These are phyloP conservation scores for Cafeteria roenbergensis DNA, from an alignment of 108 stramenopile genomes.

Conservation along the genomic window DNA sequence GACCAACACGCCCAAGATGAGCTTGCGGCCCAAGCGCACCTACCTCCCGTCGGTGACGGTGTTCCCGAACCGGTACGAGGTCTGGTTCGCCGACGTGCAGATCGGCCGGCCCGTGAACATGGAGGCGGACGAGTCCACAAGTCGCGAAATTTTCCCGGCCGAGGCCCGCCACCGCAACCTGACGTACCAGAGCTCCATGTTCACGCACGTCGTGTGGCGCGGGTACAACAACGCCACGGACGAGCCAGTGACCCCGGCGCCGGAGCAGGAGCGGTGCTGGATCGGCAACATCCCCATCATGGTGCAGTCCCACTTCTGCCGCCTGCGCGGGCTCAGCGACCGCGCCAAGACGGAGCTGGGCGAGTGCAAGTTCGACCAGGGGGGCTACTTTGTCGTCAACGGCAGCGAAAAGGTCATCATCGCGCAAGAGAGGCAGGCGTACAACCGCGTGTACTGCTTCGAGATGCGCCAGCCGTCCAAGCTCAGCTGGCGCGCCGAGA, in stretches of 20 bases:
- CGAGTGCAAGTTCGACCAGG: slow-evolving; percentile 98
- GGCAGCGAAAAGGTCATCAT: slow-evolving; percentile 97
- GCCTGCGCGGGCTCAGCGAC: slow-evolving; percentile 77
- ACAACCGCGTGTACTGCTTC: slow-evolving; percentile 97
- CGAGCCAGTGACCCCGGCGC: slow-evolving; percentile 4
- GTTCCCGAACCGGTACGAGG: slow-evolving; percentile 59
- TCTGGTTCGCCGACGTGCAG: slow-evolving; percentile 90
- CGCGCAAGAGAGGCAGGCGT: slow-evolving; percentile 91
- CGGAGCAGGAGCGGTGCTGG: slow-evolving; percentile 57
- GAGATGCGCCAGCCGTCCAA: slow-evolving; percentile 86
- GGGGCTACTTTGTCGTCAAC: slow-evolving; percentile 99
- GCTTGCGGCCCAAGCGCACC: slow-evolving; percentile 77
- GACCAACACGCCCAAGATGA: slow-evolving; percentile 75
- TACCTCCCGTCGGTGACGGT: slow-evolving; percentile 64
- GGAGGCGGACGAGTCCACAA: slow-evolving; percentile 70
- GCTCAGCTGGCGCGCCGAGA: slow-evolving; percentile 87
- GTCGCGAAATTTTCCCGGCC: slow-evolving; percentile 89
- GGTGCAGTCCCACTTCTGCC: slow-evolving; percentile 80
- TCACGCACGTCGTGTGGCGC: slow-evolving; percentile 48
- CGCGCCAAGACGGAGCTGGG: slow-evolving; percentile 83
- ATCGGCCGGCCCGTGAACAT: slow-evolving; percentile 68
- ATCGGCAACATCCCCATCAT: slow-evolving; percentile 81
- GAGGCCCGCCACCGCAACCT: slow-evolving; percentile 89
- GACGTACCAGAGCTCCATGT: slow-evolving; percentile 85
- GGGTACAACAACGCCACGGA: neutral